phyloP scores from a whole-genome alignment of 805 yeast genomes.

The Wickerhamomyces bisporus region DNA sequence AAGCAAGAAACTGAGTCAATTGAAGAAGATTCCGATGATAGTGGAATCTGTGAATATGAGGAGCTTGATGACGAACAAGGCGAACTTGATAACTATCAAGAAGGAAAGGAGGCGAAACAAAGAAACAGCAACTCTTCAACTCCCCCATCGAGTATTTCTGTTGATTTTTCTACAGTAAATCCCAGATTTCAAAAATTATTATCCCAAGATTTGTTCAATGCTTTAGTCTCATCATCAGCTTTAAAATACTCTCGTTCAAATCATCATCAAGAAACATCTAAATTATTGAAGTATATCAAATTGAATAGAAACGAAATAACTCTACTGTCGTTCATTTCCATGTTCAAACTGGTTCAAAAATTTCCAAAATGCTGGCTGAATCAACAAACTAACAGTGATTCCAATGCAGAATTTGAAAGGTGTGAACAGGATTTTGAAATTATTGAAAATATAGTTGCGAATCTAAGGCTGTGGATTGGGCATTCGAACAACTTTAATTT shows the following conservation, averaged over 20 bases:
- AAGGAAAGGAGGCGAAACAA: conserved; percentile 7
- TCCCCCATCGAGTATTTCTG: not conserved
- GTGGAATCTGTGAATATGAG: conserved; percentile 8
- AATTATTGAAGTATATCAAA: conserved; percentile 16
- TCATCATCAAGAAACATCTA: conserved; percentile 11
- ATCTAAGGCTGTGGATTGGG: conserved; percentile 27
- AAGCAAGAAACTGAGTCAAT: not conserved
- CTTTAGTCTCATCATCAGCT: conserved; percentile 20
- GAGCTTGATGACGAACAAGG: conserved; percentile 1
- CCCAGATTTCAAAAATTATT: conserved; percentile 15
- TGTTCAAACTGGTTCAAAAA: conserved; percentile 22
- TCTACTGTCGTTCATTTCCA: conserved; percentile 22
- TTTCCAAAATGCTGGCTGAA: conserved; percentile 21
- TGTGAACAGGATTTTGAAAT: conserved; percentile 8
- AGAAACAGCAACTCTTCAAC: not conserved
- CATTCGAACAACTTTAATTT: conserved; percentile 18
- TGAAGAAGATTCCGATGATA: not conserved
- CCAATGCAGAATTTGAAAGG: not conserved
- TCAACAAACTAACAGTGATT: not conserved
- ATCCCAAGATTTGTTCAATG: conserved; percentile 21
- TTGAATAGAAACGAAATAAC: conserved; percentile 18
- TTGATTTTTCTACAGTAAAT: conserved; percentile 4
- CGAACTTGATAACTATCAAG: conserved; percentile 4
- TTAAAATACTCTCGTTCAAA: conserved; percentile 18
- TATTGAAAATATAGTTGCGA: conserved; percentile 19